Base-by-base conservation (phyloP, 1,139 yeast genomes). In the Pichia sp. region DNA sequence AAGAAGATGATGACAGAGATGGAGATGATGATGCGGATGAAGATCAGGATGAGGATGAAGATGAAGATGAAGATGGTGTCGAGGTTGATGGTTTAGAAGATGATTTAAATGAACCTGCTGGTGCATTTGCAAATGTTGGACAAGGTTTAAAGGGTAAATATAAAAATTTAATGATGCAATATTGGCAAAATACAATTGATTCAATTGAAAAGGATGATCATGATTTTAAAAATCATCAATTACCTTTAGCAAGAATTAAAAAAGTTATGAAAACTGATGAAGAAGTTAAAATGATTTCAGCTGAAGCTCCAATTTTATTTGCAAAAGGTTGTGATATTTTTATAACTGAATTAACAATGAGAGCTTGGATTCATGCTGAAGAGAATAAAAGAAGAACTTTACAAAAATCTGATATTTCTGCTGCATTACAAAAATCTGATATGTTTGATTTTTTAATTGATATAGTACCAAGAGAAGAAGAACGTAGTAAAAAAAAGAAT, bases 361-460 rank as follows among this genome's bases (percentile, higher is more conserved):
- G 98, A 52, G 97, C 98, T 3, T 92, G 98, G 98, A 88, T 92
- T 54, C 96, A 90, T 60, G 97, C 97, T 1, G 97, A 92, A 65
- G 96, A 88, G 60, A 88, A 87, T 69, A 92, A 92, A 64, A 77
- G 98, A 57, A 74, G 98, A 56, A 92, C 98, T 9, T 70, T 92
- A 53, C 98, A 92, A 67, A 84, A 90, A 60, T 83, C 90, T 2
- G 98, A 92, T 64, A 89, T 92, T 55, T 96, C 97, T 2, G 94
- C 95, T 36, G 98, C 98, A 2, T 73, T 92, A 53, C 94, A 92
- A 54, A 88, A 87, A 64, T 82, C 92, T 47, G 98, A 92, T 66
- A 90, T 92, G 96, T 92, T 90, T 73, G 98, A 92, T 64, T 92
- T 92, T 63, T 70, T 92, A 51, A 92, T 92, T 58, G 98, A 92